A percentile compares a stretch with the other conserved stretches of the same genome.
Evolutionary conservation across 345 rosid species (phyloP).

Genomic region (Citrus glauca): DNA sequence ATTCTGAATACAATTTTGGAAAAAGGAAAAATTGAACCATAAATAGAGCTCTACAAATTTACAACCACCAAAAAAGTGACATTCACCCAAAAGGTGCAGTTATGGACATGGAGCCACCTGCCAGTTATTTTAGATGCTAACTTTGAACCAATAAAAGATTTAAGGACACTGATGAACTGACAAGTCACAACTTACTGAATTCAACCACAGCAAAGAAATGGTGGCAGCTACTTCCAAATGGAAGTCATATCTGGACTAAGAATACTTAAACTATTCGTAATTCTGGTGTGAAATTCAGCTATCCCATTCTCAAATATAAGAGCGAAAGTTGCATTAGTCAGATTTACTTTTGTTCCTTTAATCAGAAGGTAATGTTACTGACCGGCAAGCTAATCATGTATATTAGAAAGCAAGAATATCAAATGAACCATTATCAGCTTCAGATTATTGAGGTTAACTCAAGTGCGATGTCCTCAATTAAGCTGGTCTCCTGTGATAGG

Average conservation of each 20-base stretch:
- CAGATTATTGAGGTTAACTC: background rate
- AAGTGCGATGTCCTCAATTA: background rate
- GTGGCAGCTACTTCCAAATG: background rate
- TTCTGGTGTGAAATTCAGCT: background rate
- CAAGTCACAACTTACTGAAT: background rate
- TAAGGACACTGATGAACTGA: background rate
- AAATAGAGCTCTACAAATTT: background rate
- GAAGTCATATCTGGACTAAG: background rate
- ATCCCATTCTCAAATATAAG: background rate
- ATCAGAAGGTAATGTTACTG: background rate
- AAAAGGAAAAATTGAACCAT: background rate
- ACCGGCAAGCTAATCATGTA: background rate
- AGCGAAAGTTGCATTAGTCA: background rate
- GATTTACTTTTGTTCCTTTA: background rate
- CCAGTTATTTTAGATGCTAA: background rate
- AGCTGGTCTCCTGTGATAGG: background rate
- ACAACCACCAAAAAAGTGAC: background rate
- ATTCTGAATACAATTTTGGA: conserved; percentile 35
- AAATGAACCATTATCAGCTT: background rate
- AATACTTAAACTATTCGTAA: background rate
- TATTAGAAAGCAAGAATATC: background rate
- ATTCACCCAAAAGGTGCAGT: background rate
- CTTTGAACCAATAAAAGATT: background rate
- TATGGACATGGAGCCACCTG: background rate
- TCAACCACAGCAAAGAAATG: background rate